Base-by-base conservation (phyloP, 768 basidiomycete species). In the Lentinus brumalis region DNA sequence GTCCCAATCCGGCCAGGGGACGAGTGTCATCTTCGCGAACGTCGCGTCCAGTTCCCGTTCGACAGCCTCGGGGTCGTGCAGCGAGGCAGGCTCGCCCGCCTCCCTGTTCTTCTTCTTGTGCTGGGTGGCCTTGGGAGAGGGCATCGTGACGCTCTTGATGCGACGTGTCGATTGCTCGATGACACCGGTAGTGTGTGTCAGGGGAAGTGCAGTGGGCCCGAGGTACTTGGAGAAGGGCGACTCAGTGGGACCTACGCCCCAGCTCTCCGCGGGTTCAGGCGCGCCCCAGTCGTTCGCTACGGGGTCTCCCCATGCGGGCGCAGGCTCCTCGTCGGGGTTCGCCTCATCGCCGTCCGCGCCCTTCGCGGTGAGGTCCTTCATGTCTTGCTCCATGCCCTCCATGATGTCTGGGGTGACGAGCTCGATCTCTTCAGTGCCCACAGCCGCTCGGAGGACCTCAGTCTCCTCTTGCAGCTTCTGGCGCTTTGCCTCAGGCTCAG, bases 161-260 rank as follows among this genome's bases (percentile, higher is more conserved):
- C 81, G 79, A 11, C 90, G 79, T 56, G 86, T 81, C 1, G 86
- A 86, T 38, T 76, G 79, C 72, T 92, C 90, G 54, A 89, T 83
- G 50, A 89, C 73, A 9, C 87, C 88, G 1, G 86, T 77, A 5
- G 77, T 80, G 66, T 91, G 88, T 0, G 89, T 88, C 54, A 81
- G 66, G 0, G 88, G 84, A 39, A 91, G 72, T 6, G 73, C 70
- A 12, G 81, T 83, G 3, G 84, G 83, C 0, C 87, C 89, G 5
- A 91, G 71, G 44, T 84, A 67, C 5, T 74, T 65, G 44, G 76
- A 57, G 40, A 86, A 70, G n/a, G 61, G 70, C 64, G 50, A 68
- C 4, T 53, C 10, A 10, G 60, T 39, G 6, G 70, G 67, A 16
- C 60, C 32, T 12, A 40, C 45, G 42, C 55, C 56, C 65, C 60